Evolutionary conservation across 768 basidiomycete genomes (phyloP).

Genomic region (Mycena epipterygia): DNA sequence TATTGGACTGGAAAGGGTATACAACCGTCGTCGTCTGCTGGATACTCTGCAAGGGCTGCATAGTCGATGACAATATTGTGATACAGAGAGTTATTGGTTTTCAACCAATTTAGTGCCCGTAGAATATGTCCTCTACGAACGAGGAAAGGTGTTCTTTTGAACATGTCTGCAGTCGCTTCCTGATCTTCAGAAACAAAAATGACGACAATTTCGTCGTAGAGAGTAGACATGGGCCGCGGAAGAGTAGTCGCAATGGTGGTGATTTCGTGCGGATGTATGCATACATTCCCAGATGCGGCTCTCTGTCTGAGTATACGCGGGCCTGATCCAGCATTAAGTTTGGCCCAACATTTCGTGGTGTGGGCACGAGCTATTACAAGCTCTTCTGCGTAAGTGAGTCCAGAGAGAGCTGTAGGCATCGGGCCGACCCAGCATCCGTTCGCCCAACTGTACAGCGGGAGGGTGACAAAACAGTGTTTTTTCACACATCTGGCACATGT

Average conservation of each 20-base stretch:
- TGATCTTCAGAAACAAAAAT: constrained; percentile 8
- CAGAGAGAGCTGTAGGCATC: background rate
- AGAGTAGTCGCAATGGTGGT: background rate
- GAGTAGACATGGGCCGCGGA: constrained; percentile 19
- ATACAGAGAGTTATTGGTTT: background rate
- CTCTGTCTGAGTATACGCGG: constrained; percentile 2
- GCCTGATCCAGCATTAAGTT: background rate
- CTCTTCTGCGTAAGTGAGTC: constrained; percentile 5
- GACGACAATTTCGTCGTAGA: constrained; percentile 2
- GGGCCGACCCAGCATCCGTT: background rate
- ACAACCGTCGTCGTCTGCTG: background rate
- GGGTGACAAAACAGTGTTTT: background rate
- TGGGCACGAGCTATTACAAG: background rate
- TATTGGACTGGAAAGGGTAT: background rate
- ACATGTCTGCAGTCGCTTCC: constrained; percentile 7
- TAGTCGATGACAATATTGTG: background rate
- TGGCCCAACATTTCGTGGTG: constrained; percentile 7
- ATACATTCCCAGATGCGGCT: constrained; percentile 33
- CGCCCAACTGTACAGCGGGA: background rate
- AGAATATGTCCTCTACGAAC: constrained; percentile 22
- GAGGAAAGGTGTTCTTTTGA: constrained; percentile 30
- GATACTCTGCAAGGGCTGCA: constrained; percentile 2
- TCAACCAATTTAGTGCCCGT: constrained; percentile 12
- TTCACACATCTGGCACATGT: background rate
- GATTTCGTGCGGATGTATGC: constrained; percentile 35